Percentiles rank a stretch among this genome's conserved stretches.
Evolutionary conservation across 257 asterid genomes (phyloP).

Genomic region (Primulina huaijiensis): DNA sequence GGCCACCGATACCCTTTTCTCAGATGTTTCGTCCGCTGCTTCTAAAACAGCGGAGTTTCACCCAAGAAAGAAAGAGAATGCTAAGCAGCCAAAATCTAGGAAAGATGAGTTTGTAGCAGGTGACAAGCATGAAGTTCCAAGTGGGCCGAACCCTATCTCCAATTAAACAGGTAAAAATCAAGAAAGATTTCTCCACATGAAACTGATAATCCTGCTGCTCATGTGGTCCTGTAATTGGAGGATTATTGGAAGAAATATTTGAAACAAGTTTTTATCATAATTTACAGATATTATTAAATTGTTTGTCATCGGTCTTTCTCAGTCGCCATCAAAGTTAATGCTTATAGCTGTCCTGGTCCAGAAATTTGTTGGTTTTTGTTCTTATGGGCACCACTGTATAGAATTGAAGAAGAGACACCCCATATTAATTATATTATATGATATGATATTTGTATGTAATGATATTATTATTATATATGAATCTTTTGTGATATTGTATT

Average conservation of each 20-base stretch:
- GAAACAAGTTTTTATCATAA: too few relatives aligned
- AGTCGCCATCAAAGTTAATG: not conserved
- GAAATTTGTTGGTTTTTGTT: not conserved
- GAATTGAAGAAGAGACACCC: not conserved
- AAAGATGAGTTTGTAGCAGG: constrained; percentile 21
- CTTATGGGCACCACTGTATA: not conserved
- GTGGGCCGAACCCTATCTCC: constrained; percentile 53
- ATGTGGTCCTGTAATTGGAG: not conserved
- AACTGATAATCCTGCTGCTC: not conserved
- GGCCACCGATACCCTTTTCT: constrained; percentile 4
- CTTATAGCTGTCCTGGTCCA: not conserved
- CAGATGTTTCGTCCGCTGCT: not conserved
- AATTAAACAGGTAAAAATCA: constrained; percentile 30
- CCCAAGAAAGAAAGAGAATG: constrained; percentile 1
- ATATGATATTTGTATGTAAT: not conserved
- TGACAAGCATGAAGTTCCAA: constrained; percentile 50
- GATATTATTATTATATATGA: too few relatives aligned
- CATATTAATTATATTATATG: too few relatives aligned
- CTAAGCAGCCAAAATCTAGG: not conserved
- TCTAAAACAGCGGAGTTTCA: not conserved
- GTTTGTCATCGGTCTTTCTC: not conserved
- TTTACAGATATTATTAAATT: too few relatives aligned
- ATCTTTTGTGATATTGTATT: not conserved
- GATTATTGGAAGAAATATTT: too few relatives aligned
- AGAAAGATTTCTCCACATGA: not conserved